Base-by-base conservation (phyloP, 208 protist genomes). In the Endotrypanum monterogeii region DNA sequence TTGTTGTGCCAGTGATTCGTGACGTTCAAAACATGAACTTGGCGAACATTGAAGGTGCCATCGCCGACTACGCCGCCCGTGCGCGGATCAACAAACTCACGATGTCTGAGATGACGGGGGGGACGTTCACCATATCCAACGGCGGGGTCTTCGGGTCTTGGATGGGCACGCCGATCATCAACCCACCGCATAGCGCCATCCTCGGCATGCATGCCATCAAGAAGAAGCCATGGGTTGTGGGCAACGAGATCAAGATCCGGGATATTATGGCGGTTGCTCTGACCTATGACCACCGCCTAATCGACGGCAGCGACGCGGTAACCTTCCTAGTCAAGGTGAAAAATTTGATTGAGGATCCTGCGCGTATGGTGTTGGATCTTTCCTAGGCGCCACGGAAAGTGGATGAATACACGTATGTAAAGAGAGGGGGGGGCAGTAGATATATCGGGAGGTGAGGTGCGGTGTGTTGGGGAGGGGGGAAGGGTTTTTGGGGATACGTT, bases 61-160 rank as follows among this genome's bases (percentile, higher is more conserved):
- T 99, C 79, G 91, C 85, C 65, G 87, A 96, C 63, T 97, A 98
- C 78, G 98, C 90, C 54, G 86, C 80, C 12, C 96, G 98, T 58
- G 97, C 96, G 25, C 89, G 87, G 71, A 90, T 95, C 63, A 95
- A 98, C 67, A 91, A 95, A 70, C 89, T 99, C 30, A 96, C 98
- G 14, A 91, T 99, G 71, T 96, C 98, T 41, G 98, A 99, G 79
- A 99, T 99, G 97, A 94, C 93, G 3, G 98, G 98, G 71, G 98
- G 99, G 58, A 99, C 99, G 35, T 99, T 99, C 89, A 99, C 99
- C 51, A 99, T 99, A 80, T 99, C 97, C 46, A 99, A 99, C 87
- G 99, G 99, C 69, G 99, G 99, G 60, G 98, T 99, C 30, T 99
- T 99, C 62, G 99, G 99, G 44, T 99, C 95, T 37, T 98, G 99